phyloP scores from a whole-genome alignment of 805 yeast species.

The Zygotorulaspora sp. region DNA sequence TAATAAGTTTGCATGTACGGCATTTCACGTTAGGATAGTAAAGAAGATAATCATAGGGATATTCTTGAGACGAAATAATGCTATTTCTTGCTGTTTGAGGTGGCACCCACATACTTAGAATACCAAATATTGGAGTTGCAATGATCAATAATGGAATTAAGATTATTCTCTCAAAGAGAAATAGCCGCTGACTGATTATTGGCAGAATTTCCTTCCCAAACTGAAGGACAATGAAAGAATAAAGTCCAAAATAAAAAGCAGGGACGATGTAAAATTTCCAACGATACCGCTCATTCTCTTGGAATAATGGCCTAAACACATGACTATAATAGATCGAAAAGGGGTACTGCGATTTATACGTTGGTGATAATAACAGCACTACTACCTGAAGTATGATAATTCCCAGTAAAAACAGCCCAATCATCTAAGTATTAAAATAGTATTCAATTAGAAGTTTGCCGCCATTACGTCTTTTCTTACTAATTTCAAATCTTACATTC shows the following conservation, averaged over 20 bases:
- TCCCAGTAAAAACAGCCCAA: slow-evolving; percentile 8
- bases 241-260: slow-evolving; percentile 25
- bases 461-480: too few species aligned
- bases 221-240: slow-evolving; percentile 18
- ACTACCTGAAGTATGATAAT: slow-evolving; percentile 16
- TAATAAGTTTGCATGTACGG: slow-evolving; percentile 53
- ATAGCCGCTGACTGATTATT: slow-evolving; percentile 11
- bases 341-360: slow-evolving; percentile 16
- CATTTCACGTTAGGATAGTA: slow-evolving; percentile 50
- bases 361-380: slow-evolving; percentile 28
- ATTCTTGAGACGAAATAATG: slow-evolving; percentile 14
- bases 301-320: slow-evolving; percentile 26
- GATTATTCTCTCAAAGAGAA: slow-evolving; percentile 17
- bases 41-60: slow-evolving; percentile 47
- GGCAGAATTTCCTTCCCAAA: slow-evolving; percentile 18
- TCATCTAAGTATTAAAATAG: not conserved
- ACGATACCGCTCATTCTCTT: slow-evolving; percentile 20
- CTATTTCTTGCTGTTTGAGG: slow-evolving; percentile 16
- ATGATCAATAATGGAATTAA: slow-evolving; percentile 24
- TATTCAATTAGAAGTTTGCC: not conserved
- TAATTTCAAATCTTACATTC: too few species aligned
- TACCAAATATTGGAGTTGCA: slow-evolving; percentile 19
- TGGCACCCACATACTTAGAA: slow-evolving; percentile 19
- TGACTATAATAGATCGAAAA: slow-evolving; percentile 26
- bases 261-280: slow-evolving; percentile 34